Evolutionary conservation across 495 filamentous ascomycete species (phyloP).

Genomic region (Aspergillus wentii): DNA sequence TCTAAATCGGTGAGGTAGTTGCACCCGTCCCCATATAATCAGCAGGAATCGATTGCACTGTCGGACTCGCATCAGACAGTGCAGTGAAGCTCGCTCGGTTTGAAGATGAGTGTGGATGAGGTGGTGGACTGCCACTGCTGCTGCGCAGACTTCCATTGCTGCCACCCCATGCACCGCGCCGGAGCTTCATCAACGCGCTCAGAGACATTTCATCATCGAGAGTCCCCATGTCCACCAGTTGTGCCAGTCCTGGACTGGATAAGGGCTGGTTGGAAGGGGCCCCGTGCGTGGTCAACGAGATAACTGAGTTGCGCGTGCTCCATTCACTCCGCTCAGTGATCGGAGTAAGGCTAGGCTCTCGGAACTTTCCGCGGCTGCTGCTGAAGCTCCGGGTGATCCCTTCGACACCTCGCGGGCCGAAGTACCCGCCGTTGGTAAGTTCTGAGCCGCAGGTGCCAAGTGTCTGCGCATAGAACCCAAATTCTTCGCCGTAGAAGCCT

Average conservation of each 20-base stretch:
- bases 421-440: constrained; percentile 83
- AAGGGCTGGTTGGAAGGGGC: constrained; percentile 36
- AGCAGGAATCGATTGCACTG: constrained; percentile 16
- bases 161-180: constrained; percentile 73
- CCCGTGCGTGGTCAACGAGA: constrained; percentile 61
- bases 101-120: constrained; percentile 28
- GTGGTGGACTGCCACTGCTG: constrained; percentile 56
- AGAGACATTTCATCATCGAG: constrained; percentile 69
- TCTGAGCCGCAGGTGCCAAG: constrained; percentile 41
- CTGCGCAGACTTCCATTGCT: constrained; percentile 69
- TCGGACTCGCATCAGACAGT: constrained; percentile 33
- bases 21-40: constrained; percentile 12
- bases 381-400: constrained; percentile 62
- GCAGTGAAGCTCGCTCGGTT: constrained; percentile 32
- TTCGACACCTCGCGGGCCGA: constrained; percentile 63
- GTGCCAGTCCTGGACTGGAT: constrained; percentile 59
- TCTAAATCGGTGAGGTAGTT: too few species aligned
- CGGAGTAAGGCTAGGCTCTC: constrained; percentile 88
- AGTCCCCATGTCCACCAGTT: constrained; percentile 64
- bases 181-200: constrained; percentile 64
- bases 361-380: constrained; percentile 65
- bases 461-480: constrained; percentile 88
- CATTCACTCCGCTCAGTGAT: constrained; percentile 97
- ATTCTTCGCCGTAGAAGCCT: constrained; percentile 93
- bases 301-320: constrained; percentile 86